phyloP scores from a whole-genome alignment of 75 land plant genomes.

The Pseudotsuga menziesii region DNA sequence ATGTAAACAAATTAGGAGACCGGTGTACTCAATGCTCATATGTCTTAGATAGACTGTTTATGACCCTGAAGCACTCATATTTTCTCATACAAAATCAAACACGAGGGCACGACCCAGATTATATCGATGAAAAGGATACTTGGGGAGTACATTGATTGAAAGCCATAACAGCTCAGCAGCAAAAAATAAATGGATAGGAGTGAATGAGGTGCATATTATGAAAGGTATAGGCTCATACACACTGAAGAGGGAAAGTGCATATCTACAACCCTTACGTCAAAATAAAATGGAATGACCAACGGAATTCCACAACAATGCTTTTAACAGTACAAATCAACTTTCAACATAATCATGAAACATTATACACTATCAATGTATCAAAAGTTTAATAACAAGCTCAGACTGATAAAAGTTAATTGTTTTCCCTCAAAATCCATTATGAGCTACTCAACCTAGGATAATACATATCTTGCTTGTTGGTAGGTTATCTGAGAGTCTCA shows the following conservation, averaged over 20 bases:
- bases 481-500: slow-evolving; percentile 67
- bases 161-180: not conserved
- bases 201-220: not conserved
- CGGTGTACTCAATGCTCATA: too few relatives aligned
- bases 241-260: not conserved
- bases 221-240: not conserved
- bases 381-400: not conserved
- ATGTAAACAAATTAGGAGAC: too few relatives aligned
- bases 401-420: not conserved
- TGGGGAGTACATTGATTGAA: not conserved
- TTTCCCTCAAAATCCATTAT: not conserved
- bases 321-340: not conserved
- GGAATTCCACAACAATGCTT: not conserved
- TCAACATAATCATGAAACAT: not conserved
- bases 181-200: not conserved
- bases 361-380: not conserved
- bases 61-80: too few relatives aligned
- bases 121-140: not conserved
- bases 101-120: not conserved
- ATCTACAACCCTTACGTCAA: not conserved
- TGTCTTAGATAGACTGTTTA: too few relatives aligned
- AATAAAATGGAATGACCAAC: not conserved
- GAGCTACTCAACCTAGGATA: not conserved
- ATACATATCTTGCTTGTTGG: slow-evolving; percentile 53
- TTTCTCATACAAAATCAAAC: too few relatives aligned